These are phyloP conservation scores for Aegilops umbellulata DNA, from an alignment of 176 grass and related monocot species.

Conservation along the genomic window DNA sequence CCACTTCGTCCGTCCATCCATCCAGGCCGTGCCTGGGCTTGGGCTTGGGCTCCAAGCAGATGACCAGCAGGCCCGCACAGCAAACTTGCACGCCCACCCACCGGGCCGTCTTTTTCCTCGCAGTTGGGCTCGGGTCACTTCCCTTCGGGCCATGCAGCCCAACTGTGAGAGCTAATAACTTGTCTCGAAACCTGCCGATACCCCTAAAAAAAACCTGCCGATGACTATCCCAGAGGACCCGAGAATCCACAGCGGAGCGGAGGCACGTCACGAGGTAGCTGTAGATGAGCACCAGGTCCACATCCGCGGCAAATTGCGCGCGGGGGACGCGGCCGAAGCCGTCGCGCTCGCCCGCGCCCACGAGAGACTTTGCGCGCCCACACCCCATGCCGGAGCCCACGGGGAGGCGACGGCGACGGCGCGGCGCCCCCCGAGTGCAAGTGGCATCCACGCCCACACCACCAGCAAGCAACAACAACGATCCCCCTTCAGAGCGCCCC, in stretches of 20 bases:
- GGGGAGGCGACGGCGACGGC: constrained; percentile 15
- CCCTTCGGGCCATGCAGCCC: not conserved
- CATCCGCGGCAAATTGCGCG: constrained; percentile 17
- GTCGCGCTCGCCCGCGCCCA: not conserved
- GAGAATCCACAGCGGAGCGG: no score
- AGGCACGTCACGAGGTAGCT: not conserved
- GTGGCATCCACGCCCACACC: not conserved
- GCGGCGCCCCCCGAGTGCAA: not conserved
- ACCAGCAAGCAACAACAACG: not conserved
- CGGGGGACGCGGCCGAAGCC: not conserved
- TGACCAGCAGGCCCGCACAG: not conserved
- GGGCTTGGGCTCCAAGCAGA: not conserved
- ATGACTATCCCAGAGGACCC: no score
- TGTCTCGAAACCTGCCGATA: no score
- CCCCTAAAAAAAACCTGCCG: no score
- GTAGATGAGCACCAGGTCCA: constrained; percentile 11
- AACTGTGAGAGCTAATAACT: no score
- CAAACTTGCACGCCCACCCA: not conserved
- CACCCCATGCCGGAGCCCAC: constrained; percentile 17
- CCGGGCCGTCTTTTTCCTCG: no score
- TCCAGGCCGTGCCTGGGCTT: not conserved
- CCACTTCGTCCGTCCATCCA: not conserved
- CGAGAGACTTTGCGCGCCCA: constrained; percentile 22
- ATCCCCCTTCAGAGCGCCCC: not conserved
- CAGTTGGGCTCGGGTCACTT: not conserved